Conservation (phyloP, 805 yeast species). For the Candida ipomoeae region DNA sequence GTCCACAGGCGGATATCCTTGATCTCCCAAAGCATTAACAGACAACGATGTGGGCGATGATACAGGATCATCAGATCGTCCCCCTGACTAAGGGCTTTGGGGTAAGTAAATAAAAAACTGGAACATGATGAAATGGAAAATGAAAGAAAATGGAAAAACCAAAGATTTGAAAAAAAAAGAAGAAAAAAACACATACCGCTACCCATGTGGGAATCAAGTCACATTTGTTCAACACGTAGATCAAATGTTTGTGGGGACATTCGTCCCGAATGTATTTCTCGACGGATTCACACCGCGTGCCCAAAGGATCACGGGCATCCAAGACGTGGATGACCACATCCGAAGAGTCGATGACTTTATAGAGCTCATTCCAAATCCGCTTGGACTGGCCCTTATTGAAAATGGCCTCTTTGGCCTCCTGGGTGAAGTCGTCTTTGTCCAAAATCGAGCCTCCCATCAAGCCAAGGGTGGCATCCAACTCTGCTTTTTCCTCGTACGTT, state of each 20-base stretch:
- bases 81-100: conserved; percentile 92
- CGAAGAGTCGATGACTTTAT: conserved; percentile 95
- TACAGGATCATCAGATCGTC: conserved; percentile 37
- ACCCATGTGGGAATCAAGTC: conserved; percentile 99
- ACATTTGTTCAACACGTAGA: conserved; percentile 92
- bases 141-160: conserved; percentile 3
- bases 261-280: conserved; percentile 91
- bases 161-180: conserved; percentile 1
- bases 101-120: conserved; percentile 7
- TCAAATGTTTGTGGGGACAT: conserved; percentile 94
- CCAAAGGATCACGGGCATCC: conserved; percentile 96
- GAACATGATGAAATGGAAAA: not conserved
- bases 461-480: conserved; percentile 70
- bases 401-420: conserved; percentile 91
- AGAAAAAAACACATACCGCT: conserved; percentile 74
- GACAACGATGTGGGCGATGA: conserved; percentile 49
- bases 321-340: conserved; percentile 95
- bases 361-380: conserved; percentile 97
- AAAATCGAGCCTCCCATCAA: conserved; percentile 63
- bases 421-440: conserved; percentile 75
- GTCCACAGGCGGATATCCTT: conserved; percentile 55
- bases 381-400: conserved; percentile 96
- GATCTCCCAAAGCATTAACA: conserved; percentile 98
- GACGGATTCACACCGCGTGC: conserved; percentile 90
- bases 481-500: conserved; percentile 68